Evolutionary conservation across 2,329 filamentous ascomycete genomes (phyloP), one percentile per base, ranked within the genome.

Genomic region (Claviceps fusiformis): DNA sequence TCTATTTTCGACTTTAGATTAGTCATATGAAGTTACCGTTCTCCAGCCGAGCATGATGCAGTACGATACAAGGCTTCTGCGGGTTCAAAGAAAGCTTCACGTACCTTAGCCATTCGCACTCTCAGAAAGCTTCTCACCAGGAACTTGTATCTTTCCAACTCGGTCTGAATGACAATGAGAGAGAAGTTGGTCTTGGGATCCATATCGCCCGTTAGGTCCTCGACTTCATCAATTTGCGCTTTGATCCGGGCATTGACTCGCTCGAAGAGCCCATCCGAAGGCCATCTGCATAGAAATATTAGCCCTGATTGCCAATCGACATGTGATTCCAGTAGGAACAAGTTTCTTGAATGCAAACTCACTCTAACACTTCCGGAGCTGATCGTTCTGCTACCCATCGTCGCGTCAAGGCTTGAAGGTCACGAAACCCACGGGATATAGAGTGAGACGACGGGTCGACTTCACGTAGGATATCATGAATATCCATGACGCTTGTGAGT

Each of bases 131-230:
- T 86, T 58, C 93, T 80, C 19, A 97, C 80, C 27, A 98, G 77
- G 65, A 90, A 98, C 72, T 95, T 95, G 71, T 88, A 95, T 49
- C 93, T 79, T 68, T 96, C 91, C 54, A 98, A 80, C 72, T 98
- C 93, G 7, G 95, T 97, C 74, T 98, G 93, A 54, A 96, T 84
- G 59, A 98, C 86, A 51, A 96, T 95, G 65, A 97, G 83, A 58
- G 83, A 83, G 68, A 98, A 95, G 68, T 95, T 97, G 60, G 88
- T 85, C 69, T 87, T 90, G 50, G 91, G 87, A 64, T 95, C 90
- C 82, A 91, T 86, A 65, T 87, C 84, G 59, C 86, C 87, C 13
- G 87, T 92, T 77, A 91, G 80, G 57, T 85, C 80, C 71, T 88
- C 85, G 59, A 89, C 81, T 61, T 76, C 79, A 68, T 84, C 79